These are phyloP conservation scores for Luzula sylvatica DNA, from an alignment of 176 grass and related monocot genomes.

Conservation along the genomic window DNA sequence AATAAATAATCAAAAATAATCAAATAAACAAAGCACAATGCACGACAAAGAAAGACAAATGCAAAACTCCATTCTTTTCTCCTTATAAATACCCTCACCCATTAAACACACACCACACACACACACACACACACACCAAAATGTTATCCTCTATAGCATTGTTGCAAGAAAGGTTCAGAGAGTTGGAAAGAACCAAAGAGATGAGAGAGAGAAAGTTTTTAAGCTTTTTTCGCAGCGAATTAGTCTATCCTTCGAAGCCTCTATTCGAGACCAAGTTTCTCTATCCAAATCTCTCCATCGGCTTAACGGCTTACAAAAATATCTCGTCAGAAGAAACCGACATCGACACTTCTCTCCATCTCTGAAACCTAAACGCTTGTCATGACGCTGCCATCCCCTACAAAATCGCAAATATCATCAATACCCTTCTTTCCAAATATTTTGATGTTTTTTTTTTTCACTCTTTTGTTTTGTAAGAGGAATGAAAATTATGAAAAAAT, in stretches of 20 bases:
- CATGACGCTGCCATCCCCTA: slow-evolving; percentile 1
- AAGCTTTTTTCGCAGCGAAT: slow-evolving; percentile 51
- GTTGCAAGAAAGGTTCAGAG: slow-evolving; percentile 75
- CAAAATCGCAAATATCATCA: too few relatives aligned
- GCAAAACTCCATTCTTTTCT: slow-evolving; percentile 16
- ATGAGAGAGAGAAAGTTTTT: slow-evolving; percentile 64
- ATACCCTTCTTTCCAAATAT: too few relatives aligned
- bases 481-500: too few relatives aligned
- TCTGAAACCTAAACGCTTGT: slow-evolving; percentile 23
- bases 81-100: slow-evolving; percentile 15
- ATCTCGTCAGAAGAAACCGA: slow-evolving; percentile 36
- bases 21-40: slow-evolving; percentile 20
- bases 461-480: too few relatives aligned
- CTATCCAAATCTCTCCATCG: slow-evolving; percentile 25
- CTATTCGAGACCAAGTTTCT: slow-evolving; percentile 34
- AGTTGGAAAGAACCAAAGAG: slow-evolving; percentile 69
- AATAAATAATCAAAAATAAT: slow-evolving; percentile 14
- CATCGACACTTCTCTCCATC: slow-evolving; percentile 73
- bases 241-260: slow-evolving; percentile 45
- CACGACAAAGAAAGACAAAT: slow-evolving; percentile 46
- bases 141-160: slow-evolving; percentile 71
- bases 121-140: slow-evolving; percentile 1
- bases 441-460: too few relatives aligned
- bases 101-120: neutral
- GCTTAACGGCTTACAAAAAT: slow-evolving; percentile 33